A percentile compares a stretch with the other conserved stretches of the same genome.
These are phyloP conservation scores for Xylaria sp. DNA, from an alignment of 2,329 filamentous ascomycete species.

Conservation along the genomic window DNA sequence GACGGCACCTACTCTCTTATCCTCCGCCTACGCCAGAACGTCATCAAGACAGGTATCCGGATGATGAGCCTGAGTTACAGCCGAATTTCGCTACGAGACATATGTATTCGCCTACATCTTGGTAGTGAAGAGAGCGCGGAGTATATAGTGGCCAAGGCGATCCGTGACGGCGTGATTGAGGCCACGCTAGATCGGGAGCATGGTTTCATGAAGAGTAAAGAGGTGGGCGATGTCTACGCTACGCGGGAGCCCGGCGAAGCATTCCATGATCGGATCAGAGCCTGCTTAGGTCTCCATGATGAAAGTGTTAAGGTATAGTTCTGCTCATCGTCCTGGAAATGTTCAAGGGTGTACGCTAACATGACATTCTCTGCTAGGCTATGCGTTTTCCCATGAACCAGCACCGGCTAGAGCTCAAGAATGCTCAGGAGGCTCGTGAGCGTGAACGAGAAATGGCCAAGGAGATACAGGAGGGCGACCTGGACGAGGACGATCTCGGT, in stretches of 20 bases:
- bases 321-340: background rate
- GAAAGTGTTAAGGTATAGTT: slow-evolving; percentile 91
- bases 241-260: slow-evolving; percentile 95
- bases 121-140: slow-evolving; percentile 97
- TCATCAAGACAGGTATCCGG: slow-evolving; percentile 98
- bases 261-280: slow-evolving; percentile 95
- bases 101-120: slow-evolving; percentile 92
- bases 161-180: slow-evolving; percentile 96
- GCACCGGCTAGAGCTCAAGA: slow-evolving; percentile 95
- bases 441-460: slow-evolving; percentile 96
- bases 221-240: slow-evolving; percentile 94
- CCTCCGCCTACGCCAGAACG: slow-evolving; percentile 93
- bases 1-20: slow-evolving; percentile 97
- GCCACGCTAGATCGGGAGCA: slow-evolving; percentile 92
- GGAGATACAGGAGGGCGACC: slow-evolving; percentile 97
- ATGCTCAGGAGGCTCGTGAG: slow-evolving; percentile 97
- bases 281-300: slow-evolving; percentile 91
- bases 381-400: slow-evolving; percentile 99
- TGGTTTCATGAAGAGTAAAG: slow-evolving; percentile 99
- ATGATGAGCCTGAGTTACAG: slow-evolving; percentile 99
- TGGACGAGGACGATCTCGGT: slow-evolving; percentile 95
- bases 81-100: slow-evolving; percentile 94
- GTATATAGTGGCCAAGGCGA: slow-evolving; percentile 99
- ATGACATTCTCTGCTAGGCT: slow-evolving; percentile 64
- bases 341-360: slow-evolving; percentile 44